Percentiles rank a stretch among this genome's conserved stretches.
Conservation (phyloP, 768 basidiomycete genomes). For the Naganishia vaughanmartiniae region DNA sequence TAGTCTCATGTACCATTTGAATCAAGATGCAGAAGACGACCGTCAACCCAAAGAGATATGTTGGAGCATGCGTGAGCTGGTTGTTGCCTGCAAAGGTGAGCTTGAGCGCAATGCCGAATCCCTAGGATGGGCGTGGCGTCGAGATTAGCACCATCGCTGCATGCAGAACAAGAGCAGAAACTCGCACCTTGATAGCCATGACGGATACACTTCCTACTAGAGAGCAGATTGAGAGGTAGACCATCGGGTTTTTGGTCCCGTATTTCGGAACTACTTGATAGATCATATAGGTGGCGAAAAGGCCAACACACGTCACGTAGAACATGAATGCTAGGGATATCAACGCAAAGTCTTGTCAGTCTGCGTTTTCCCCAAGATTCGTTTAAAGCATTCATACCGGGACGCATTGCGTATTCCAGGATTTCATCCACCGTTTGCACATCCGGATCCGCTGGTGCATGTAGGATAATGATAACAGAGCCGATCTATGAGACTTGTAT, state of each 20-base stretch:
- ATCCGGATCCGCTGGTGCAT: conserved; percentile 93
- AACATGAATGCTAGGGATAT: conserved; percentile 70
- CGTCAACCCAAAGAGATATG: conserved; percentile 89
- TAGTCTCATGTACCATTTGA: conserved; percentile 53
- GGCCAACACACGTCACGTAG: conserved; percentile 80
- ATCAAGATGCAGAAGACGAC: conserved; percentile 71
- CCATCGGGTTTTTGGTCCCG: conserved; percentile 80
- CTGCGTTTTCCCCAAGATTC: background rate
- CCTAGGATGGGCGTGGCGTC: conserved; percentile 48
- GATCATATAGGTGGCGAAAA: conserved; percentile 81
- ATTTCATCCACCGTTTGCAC: conserved; percentile 92
- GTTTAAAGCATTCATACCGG: conserved; percentile 60
- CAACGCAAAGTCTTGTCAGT: background rate
- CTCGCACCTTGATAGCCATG: conserved; percentile 81
- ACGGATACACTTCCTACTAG: conserved; percentile 93
- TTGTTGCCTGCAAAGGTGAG: conserved; percentile 89
- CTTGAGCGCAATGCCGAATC: conserved; percentile 94
- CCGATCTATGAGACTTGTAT: conserved; percentile 67
- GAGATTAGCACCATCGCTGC: background rate
- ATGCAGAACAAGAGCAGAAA: background rate
- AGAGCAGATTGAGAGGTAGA: conserved; percentile 95
- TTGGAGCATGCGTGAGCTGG: conserved; percentile 89
- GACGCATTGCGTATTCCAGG: conserved; percentile 84
- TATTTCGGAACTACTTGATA: conserved; percentile 77
- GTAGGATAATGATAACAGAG: conserved; percentile 88